Evolutionary conservation across 2,329 filamentous ascomycete species (phyloP), one percentile per base, ranked within the genome.

Genomic region (Clarireedia homoeocarpa): DNA sequence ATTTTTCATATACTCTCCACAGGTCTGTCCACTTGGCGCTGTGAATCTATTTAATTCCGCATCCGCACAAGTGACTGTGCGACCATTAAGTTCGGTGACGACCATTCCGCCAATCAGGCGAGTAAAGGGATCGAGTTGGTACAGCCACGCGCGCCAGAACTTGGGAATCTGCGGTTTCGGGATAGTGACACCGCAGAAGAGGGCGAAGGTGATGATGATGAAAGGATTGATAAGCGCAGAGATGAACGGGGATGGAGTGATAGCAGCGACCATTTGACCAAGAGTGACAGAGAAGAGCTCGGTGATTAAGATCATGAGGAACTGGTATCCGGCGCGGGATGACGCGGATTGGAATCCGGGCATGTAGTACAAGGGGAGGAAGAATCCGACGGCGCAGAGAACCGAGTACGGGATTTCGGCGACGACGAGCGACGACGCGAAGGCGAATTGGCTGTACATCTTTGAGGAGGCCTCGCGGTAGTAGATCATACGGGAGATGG

Each of bases 111-210:
- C 78, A 64, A 95, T 89, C 30, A 95, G 81, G 6, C 88, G 83
- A 0, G 88, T 95, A 71, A 94, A 90, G 2, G 89, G 89, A 67
- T 91, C 84, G 15, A 95, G 82, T 70, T 92, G 77, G 74, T 91
- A 91, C 6, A 94, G 76, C 89, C 88, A 94, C 1, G 80, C 77
- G 36, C 85, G 80, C 87, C 88, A 94, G 73, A 91, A 91, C 2
- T 72, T 74, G 1, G 88, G 86, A 72, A 95, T 95, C 70, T 88
- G 83, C 0, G 85, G 81, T 44, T 84, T 81, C 0, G 90, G 86
- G 51, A 95, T 88, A 0, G 88, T 87, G 59, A 95, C 90, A 71
- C 90, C 90, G 66, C 89, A 95, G 81, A 95, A 95, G 24, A 95
- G 79, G 1, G 86, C 80, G 67, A 95, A 92, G 57, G 86, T 83